A percentile compares a stretch with the other conserved stretches of the same genome.
Conservation (phyloP, 371 early-diverging fungal species). For the Saksenaea vasiformis region DNA sequence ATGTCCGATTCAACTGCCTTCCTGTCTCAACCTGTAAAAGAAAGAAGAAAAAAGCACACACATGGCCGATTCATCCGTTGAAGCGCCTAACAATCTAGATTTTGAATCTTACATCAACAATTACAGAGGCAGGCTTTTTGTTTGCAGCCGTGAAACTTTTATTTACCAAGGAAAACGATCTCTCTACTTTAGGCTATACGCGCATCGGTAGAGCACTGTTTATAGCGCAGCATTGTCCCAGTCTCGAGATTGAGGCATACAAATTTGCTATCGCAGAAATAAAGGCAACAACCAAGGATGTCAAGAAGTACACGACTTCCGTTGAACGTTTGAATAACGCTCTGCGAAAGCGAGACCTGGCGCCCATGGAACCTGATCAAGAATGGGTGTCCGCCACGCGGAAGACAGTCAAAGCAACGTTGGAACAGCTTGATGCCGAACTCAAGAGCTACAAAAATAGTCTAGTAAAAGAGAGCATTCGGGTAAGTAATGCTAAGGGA, state of each 20-base stretch:
- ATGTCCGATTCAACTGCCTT: background rate
- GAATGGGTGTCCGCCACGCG: slow-evolving; percentile 68
- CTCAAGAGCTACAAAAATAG: slow-evolving; percentile 73
- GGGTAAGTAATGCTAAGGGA: slow-evolving; percentile 50
- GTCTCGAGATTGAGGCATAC: slow-evolving; percentile 69
- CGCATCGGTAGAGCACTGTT: slow-evolving; percentile 73
- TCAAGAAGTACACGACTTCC: slow-evolving; percentile 49
- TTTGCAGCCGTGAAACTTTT: background rate
- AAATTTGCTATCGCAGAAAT: slow-evolving; percentile 64
- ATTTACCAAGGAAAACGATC: background rate
- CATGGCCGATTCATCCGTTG: slow-evolving; percentile 28
- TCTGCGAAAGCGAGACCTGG: slow-evolving; percentile 36
- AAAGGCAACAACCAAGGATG: slow-evolving; percentile 52
- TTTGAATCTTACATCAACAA: slow-evolving; percentile 69
- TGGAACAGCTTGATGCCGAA: slow-evolving; percentile 72
- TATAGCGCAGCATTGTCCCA: slow-evolving; percentile 74
- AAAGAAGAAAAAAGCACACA: background rate
- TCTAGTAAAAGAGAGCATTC: slow-evolving; percentile 78
- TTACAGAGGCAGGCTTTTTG: slow-evolving; percentile 56
- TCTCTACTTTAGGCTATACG: slow-evolving; percentile 54
- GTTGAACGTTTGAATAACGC: slow-evolving; percentile 56
- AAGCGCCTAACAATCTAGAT: slow-evolving; percentile 60
- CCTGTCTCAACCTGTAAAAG: background rate
- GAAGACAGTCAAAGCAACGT: slow-evolving; percentile 38
- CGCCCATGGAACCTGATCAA: slow-evolving; percentile 32